A percentile compares a stretch with the other conserved stretches of the same genome.
These are phyloP conservation scores for Tuber magnatum DNA, from an alignment of 495 filamentous ascomycete species.

Conservation along the genomic window DNA sequence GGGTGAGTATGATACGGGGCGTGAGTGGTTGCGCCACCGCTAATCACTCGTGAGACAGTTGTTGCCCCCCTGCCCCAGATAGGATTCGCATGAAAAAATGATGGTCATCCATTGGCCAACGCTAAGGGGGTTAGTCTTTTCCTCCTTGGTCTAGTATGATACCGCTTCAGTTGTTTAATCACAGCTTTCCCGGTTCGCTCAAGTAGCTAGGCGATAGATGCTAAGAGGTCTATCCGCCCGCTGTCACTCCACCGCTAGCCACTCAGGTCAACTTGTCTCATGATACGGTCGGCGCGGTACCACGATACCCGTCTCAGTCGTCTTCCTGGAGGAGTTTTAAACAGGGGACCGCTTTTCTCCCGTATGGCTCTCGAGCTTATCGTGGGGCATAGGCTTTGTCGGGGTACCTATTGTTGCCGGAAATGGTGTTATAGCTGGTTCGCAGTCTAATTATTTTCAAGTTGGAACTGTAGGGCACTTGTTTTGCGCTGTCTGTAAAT, in stretches of 20 bases:
- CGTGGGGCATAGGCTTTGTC: not conserved
- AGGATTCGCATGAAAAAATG: not conserved
- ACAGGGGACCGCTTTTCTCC: not conserved
- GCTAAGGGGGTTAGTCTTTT: not conserved
- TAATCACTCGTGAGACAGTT: not conserved
- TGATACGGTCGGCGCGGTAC: not conserved
- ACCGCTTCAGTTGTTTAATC: not conserved
- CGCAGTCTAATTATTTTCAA: not conserved
- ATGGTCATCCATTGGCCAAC: not conserved
- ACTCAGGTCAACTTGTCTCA: no score
- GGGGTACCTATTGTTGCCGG: not conserved
- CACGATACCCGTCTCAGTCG: not conserved
- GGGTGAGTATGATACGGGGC: not conserved
- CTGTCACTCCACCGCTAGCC: not conserved
- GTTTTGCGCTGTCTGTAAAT: no score
- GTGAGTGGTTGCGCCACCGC: not conserved
- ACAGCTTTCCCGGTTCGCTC: not conserved
- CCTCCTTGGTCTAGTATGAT: not conserved
- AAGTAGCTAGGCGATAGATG: not conserved
- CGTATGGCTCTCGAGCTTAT: not conserved
- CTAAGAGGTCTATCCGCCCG: not conserved
- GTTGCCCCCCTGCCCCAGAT: not conserved
- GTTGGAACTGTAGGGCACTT: no score
- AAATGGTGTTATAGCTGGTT: not conserved
- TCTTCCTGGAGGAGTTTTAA: not conserved